Percentiles rank a stretch among this genome's conserved stretches.
Conservation (phyloP, 495 filamentous ascomycete genomes). For the Aspergillus sclerotiicarbonarius region DNA sequence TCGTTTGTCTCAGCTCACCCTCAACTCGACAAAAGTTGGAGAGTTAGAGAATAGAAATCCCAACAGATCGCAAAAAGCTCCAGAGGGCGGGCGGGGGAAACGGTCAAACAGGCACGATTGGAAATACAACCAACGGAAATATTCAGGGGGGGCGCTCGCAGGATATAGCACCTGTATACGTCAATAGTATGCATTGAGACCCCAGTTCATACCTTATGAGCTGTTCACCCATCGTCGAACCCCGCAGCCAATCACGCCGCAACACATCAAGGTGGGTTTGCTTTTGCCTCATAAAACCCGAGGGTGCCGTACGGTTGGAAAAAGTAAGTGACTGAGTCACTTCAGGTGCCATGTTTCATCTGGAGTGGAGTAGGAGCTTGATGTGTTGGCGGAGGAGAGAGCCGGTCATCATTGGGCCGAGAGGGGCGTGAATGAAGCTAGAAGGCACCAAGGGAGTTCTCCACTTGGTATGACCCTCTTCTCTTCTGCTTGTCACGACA, state of each 20-base stretch:
- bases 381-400: background rate
- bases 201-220: conserved; percentile 6
- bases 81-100: too few relatives aligned
- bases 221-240: conserved; percentile 3
- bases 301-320: background rate
- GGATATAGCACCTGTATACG: background rate
- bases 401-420: background rate
- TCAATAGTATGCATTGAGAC: background rate
- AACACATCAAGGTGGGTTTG: conserved; percentile 3
- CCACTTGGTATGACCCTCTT: too few relatives aligned
- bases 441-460: background rate
- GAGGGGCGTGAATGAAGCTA: background rate
- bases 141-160: background rate
- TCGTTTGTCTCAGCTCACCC: background rate
- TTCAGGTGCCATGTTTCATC: background rate
- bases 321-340: background rate
- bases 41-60: background rate
- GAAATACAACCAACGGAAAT: background rate
- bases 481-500: too few relatives aligned
- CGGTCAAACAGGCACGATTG: background rate
- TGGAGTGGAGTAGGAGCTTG: background rate
- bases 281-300: background rate
- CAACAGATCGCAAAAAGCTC: background rate
- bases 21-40: background rate
- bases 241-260: background rate